These are phyloP conservation scores for Takakia lepidozioides DNA, from an alignment of 225 moss, liverwort and hornwort genomes.

Conservation along the genomic window DNA sequence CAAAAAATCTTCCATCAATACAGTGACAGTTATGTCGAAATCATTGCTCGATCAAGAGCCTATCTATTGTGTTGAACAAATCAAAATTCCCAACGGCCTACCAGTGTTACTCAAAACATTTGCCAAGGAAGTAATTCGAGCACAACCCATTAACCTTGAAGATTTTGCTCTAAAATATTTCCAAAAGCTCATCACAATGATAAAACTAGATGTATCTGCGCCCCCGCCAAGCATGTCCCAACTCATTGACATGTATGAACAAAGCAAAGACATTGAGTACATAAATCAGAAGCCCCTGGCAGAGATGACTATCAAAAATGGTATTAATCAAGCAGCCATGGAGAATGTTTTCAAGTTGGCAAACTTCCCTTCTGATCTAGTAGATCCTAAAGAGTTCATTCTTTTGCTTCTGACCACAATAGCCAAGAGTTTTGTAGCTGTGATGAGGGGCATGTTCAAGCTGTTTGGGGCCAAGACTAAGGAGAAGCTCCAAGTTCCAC, in stretches of 20 bases:
- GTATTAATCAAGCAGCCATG: conserved; percentile 58
- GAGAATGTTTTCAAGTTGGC: conserved; percentile 79
- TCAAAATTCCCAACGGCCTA: conserved; percentile 79
- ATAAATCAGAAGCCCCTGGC: conserved; percentile 61
- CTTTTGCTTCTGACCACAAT: conserved; percentile 58
- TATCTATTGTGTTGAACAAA: conserved; percentile 92
- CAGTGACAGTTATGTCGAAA: conserved; percentile 29
- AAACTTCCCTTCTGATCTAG: conserved; percentile 83
- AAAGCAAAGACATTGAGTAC: conserved; percentile 70
- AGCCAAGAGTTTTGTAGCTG: conserved; percentile 57
- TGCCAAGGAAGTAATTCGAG: conserved; percentile 79
- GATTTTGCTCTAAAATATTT: conserved; percentile 78
- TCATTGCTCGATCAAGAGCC: conserved; percentile 82
- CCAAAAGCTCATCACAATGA: conserved; percentile 62
- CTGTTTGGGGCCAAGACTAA: conserved; percentile 63
- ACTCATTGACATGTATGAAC: conserved; percentile 57
- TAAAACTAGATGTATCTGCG: conserved; percentile 58
- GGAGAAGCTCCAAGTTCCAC: conserved; percentile 28
- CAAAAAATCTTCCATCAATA: too few relatives aligned
- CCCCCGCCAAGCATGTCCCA: conserved; percentile 62
- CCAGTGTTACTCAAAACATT: conserved; percentile 77
- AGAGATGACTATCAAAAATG: conserved; percentile 35
- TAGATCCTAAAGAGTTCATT: conserved; percentile 90
- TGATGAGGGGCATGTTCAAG: conserved; percentile 73
- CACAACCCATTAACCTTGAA: conserved; percentile 64